Base-by-base conservation (phyloP, 352 stramenopile species). In the Globisporangium radiosum region DNA sequence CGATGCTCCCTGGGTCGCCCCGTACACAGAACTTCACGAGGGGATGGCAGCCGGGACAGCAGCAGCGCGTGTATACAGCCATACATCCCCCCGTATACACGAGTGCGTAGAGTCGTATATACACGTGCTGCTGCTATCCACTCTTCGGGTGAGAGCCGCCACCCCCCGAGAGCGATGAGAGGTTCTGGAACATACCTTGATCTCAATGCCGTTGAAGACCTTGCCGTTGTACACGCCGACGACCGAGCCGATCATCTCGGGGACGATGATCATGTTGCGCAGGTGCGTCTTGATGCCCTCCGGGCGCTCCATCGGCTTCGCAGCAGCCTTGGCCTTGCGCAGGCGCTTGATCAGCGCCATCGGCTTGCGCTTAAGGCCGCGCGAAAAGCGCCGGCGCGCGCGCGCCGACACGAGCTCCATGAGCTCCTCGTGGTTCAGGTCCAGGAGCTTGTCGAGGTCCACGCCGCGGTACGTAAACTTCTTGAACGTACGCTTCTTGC, bases 141-240 rank as follows among this genome's bases (percentile, higher is more conserved):
- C 80, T 90, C 78, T 87, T 92, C 75, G 70, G 71, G 78, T 92
- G 45, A 68, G 81, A 87, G 80, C 82, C 80, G 52, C 77, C 76
- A 88, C 68, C 76, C 79, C 81, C 81, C 83, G 81, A 90, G 81
- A 91, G 83, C 70, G 61, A 44, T 33, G 68, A 77, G 79, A 73
- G 65, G 74, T 91, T 90, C 83, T 84, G 83, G 83, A 91, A 90
- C 84, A 89, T 79, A 94, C 84, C 84, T 99, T 99, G 79, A 99
- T 99, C 85, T 99, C 97, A 77, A 99, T 97, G 82, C 93, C 92
- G 84, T 97, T 98, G 80, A 99, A 99, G 76, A 97, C 96, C 81
- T 99, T 98, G 88, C 97, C 97, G 82, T 99, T 99, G 95, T 99
- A 99, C 60, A 99, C 97, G 76, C 95, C 97, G 70, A 99, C 92